phyloP scores from a whole-genome alignment of 768 basidiomycete genomes.

The Suillus brevipes region DNA sequence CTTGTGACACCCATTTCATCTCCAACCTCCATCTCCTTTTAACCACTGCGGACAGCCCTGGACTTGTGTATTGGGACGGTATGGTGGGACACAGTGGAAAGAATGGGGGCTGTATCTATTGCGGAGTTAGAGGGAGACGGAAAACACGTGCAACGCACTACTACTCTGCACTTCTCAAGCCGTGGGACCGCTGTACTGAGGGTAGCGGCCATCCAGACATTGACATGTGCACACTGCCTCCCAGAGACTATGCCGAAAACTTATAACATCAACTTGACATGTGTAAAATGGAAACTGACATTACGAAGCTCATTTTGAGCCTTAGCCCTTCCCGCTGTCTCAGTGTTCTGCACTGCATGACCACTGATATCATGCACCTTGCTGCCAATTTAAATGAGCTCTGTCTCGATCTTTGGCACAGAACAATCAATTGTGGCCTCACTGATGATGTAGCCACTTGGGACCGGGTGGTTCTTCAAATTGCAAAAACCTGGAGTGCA shows the following conservation, averaged over 20 bases:
- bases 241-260: neutral
- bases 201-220: constrained; percentile 26
- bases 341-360: constrained; percentile 33
- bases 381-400: constrained; percentile 29
- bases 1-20: too few species aligned
- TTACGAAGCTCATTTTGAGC: constrained; percentile 37
- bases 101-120: constrained; percentile 35
- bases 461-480: too few species aligned
- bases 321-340: constrained; percentile 22
- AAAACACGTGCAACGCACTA: constrained; percentile 28
- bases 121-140: constrained; percentile 26
- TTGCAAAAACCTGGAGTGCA: too few species aligned
- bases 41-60: constrained; percentile 11
- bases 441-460: neutral
- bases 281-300: constrained; percentile 31
- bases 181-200: constrained; percentile 22
- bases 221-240: constrained; percentile 14
- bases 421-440: constrained; percentile 10
- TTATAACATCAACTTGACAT: constrained; percentile 21
- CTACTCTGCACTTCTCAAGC: constrained; percentile 31
- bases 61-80: constrained; percentile 26
- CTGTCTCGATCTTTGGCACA: constrained; percentile 15
- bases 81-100: constrained; percentile 33
- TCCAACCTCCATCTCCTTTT: constrained; percentile 24
- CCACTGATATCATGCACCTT: constrained; percentile 37